Conservation (phyloP, 306 rosid species). For the Carpinus viminea region DNA sequence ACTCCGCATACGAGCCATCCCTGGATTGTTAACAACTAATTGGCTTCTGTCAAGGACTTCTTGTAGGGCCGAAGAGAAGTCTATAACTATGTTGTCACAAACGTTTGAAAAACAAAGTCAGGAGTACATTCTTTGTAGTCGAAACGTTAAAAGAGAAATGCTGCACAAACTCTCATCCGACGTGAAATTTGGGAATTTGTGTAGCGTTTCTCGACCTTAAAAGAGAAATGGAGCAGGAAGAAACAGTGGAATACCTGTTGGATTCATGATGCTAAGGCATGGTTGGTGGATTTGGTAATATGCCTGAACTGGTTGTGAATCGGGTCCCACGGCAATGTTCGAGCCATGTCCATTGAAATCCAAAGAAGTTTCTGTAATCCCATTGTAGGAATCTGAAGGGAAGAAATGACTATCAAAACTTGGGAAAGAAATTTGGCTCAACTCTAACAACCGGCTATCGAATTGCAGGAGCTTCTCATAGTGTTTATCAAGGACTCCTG, state of each 20-base stretch:
- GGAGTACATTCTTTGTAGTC: not conserved
- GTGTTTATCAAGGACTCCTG: constrained; percentile 35
- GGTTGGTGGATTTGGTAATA: constrained; percentile 17
- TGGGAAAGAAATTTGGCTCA: constrained; percentile 32
- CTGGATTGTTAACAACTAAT: constrained; percentile 11
- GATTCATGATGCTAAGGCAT: not conserved
- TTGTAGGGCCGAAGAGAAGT: constrained; percentile 9
- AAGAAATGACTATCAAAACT: constrained; percentile 24
- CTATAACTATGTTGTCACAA: constrained; percentile 16
- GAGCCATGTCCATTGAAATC: not conserved
- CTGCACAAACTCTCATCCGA: too few relatives aligned
- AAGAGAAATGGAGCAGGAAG: not conserved
- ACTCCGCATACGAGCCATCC: constrained; percentile 22
- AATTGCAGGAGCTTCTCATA: constrained; percentile 28
- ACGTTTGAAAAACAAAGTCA: constrained; percentile 6
- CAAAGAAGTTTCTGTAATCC: not conserved
- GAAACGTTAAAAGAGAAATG: not conserved
- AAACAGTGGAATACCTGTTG: constrained; percentile 24
- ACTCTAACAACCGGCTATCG: constrained; percentile 19
- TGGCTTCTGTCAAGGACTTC: constrained; percentile 3
- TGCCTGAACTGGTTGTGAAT: not conserved
- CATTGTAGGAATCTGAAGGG: constrained; percentile 5
- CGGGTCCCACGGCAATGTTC: not conserved
- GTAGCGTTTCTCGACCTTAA: too few relatives aligned
- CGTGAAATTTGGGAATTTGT: too few relatives aligned